Base-by-base conservation (phyloP, 176 grass and related monocot species). In the Avena eriantha region DNA sequence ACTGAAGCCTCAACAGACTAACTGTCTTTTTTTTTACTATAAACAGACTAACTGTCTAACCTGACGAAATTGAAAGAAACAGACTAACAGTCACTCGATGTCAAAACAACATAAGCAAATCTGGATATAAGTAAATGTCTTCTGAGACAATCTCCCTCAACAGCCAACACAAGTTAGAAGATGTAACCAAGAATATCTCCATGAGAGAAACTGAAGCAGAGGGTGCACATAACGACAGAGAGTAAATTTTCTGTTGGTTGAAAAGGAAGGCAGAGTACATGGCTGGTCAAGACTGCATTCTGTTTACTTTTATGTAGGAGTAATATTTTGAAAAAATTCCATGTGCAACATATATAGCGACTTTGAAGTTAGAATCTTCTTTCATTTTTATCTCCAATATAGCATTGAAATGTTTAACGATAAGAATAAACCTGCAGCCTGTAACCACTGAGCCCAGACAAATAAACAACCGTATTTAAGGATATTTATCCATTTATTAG, bases 301-400 rank as follows among this genome's bases (percentile, higher is more conserved):
- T 80, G 65, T 79, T 88, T 87, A 91, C 91, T 58, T 82, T 98
- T 98, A 78, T 93, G 93, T 47, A 98, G 85, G 5, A 94, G 81
- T 88, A 90, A 39, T 39, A 39, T 39, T 95, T 95, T 88, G 92
- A 47, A 95, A 75, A 9, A 79, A 93, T 90, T 95, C 95, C 66
- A 95, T 86, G 71, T 98, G 91, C 2, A 88, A 93, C 69, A 78
- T 84, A 78, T 86, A 90, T 19, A 90, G 57, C 11, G 83, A 86
- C 81, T 92, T 95, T 57, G 95, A 93, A 90, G 91, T 89, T 34
- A 88, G 56, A 29, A 95, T 61, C 80, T 98, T 98, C 80, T 88
- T 29, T 29, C 29, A 29, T 93, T 67, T 86, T 98, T 39, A 98
- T 81, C 54, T 93, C 48, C 48, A 31, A 33, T 10, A 86, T 82